Conservation (phyloP, 2,329 filamentous ascomycete species). For the Fusarium graminum region DNA sequence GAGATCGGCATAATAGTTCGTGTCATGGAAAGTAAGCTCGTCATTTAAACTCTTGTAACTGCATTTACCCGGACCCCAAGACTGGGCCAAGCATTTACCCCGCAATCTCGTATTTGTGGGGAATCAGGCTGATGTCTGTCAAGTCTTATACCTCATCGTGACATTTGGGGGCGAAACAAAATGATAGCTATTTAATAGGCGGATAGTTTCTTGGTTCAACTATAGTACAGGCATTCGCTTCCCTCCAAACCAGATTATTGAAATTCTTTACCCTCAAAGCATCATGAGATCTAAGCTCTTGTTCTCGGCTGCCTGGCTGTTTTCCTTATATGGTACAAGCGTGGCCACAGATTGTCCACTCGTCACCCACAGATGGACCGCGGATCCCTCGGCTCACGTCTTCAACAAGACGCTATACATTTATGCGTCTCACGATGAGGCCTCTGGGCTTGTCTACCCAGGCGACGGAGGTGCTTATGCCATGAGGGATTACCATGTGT, state of each 20-base stretch:
- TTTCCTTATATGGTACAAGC: not conserved
- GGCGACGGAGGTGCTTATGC: slow-evolving; percentile 11
- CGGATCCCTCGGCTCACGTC: slow-evolving; percentile 30
- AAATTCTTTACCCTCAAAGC: not conserved
- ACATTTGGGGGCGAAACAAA: not conserved
- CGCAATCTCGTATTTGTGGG: slow-evolving; percentile 3
- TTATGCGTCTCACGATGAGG: slow-evolving; percentile 25
- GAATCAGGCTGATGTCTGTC: slow-evolving; percentile 1
- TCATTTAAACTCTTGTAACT: not conserved
- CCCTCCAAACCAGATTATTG: not conserved
- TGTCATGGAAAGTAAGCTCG: not conserved
- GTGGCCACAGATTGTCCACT: slow-evolving; percentile 12
- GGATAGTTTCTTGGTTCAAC: not conserved
- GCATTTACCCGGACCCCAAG: not conserved
- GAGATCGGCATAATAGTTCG: not conserved
- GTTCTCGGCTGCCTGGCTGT: not conserved
- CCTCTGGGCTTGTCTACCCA: not conserved
- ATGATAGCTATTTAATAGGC: not conserved
- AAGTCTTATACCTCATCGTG: not conserved
- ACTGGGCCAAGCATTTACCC: slow-evolving; percentile 10
- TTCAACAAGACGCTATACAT: slow-evolving; percentile 16
- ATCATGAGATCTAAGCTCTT: slow-evolving; percentile 12
- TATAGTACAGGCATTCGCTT: not conserved
- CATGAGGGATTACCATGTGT: slow-evolving; percentile 27
- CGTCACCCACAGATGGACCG: slow-evolving; percentile 20